Evolutionary conservation across 495 filamentous ascomycete genomes (phyloP), one percentile per base, ranked within the genome.

Genomic region (Talaromyces proteolyticus): DNA sequence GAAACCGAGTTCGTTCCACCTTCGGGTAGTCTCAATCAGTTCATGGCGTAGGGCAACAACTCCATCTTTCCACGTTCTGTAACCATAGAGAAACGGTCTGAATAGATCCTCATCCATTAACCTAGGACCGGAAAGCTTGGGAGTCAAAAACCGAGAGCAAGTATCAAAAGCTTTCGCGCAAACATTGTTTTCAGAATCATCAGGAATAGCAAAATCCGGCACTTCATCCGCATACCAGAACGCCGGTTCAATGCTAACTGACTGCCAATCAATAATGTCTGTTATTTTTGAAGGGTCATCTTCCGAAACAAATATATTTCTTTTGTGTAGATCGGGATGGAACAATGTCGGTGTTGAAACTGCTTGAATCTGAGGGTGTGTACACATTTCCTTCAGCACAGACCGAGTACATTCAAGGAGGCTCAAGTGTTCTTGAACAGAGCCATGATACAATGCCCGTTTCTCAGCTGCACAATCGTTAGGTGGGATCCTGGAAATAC

Each of bases 51-150:
- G 60, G 22, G 60, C 68, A 40, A 63, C 64, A 11, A 63, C 65
- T 21, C 72, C 64, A 55, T 74, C 67, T 54, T 63, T 68, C 63
- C 67, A 76, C n/a, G 66, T 68, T 46, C 63, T 62, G 55, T 70
- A 65, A 55, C 64, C 64, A 53, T 73, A 72, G 25, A 53, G 61
- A 52, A 70, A 71, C 19, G 64, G 71, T 51, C 69, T 62, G 51
- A 73, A 64, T 10, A 74, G 50, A 18, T 55, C 57, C 23, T 69
- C 56, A 36, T 75, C 59, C 50, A 71, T 67, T 19, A 57, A 54
- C 49, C 68, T 58, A 43, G 70, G 59, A 18, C 42, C 51, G 24
- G 50, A 55, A 14, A 75, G 57, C 42, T 49, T 68, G 16, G 69
- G 67, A 18, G 59, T 56, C 6, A 61, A 53, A 42, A 62, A 62